phyloP scores from a whole-genome alignment of 257 asterid genomes.

The Primulina eburnea region DNA sequence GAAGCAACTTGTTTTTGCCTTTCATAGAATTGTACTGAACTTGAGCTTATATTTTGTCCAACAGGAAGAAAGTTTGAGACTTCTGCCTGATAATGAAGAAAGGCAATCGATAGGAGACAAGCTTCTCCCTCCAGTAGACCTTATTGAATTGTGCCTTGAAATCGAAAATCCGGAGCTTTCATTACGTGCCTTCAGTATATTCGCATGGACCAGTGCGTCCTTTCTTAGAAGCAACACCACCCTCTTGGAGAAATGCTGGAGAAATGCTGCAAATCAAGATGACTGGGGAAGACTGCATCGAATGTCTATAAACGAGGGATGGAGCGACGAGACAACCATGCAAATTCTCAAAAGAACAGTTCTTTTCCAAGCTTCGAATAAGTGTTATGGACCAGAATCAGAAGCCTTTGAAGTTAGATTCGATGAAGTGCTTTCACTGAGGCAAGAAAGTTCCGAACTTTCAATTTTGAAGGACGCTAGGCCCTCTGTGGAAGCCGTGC shows the following conservation, averaged over 20 bases:
- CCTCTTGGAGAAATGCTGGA: slow-evolving; percentile 95
- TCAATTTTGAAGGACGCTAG: slow-evolving; percentile 30
- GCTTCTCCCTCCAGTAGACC: slow-evolving; percentile 79
- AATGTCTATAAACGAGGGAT: slow-evolving; percentile 60
- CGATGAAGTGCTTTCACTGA: slow-evolving; percentile 66
- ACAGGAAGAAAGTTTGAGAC: slow-evolving; percentile 71
- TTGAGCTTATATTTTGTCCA: slow-evolving; percentile 7
- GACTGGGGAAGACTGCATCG: slow-evolving; percentile 69
- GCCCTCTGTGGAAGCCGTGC: slow-evolving; percentile 62
- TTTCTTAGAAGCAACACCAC: slow-evolving; percentile 59
- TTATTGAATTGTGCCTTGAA: slow-evolving; percentile 71
- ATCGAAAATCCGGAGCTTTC: slow-evolving; percentile 51
- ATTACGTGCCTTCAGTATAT: slow-evolving; percentile 70
- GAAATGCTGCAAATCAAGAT: slow-evolving; percentile 83
- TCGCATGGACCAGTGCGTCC: slow-evolving; percentile 84
- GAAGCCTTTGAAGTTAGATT: slow-evolving; percentile 60
- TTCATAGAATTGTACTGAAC: not conserved
- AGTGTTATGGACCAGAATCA: slow-evolving; percentile 73
- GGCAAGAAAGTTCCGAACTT: slow-evolving; percentile 43
- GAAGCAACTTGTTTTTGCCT: no score
- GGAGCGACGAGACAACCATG: slow-evolving; percentile 73
- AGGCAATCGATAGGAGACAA: slow-evolving; percentile 43
- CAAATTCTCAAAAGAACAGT: slow-evolving; percentile 53
- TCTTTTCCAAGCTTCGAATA: slow-evolving; percentile 71
- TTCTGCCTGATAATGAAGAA: slow-evolving; percentile 50